Evolutionary conservation across 805 yeast species (phyloP).

Genomic region (Grigorovia yakushimaensis): DNA sequence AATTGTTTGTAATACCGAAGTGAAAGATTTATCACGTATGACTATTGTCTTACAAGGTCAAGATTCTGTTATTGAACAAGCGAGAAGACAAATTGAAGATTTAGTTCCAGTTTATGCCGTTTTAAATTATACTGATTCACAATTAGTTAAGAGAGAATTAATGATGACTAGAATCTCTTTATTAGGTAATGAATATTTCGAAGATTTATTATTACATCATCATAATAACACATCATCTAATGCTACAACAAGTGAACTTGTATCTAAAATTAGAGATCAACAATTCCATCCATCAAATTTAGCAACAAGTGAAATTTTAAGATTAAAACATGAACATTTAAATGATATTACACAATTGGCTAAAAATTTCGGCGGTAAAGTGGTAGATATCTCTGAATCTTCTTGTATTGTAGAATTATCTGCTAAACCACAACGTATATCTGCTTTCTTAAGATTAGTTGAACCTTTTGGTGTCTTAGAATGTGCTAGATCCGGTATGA

Average conservation of each 20-base stretch:
- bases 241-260: slow-evolving; percentile 20
- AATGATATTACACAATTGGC: slow-evolving; percentile 74
- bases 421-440: slow-evolving; percentile 86
- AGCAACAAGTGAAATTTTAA: slow-evolving; percentile 82
- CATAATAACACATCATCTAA: slow-evolving; percentile 18
- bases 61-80: slow-evolving; percentile 95
- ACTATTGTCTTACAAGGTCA: slow-evolving; percentile 90
- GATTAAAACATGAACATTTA: slow-evolving; percentile 87
- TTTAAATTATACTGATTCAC: slow-evolving; percentile 82
- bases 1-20: slow-evolving; percentile 95
- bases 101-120: slow-evolving; percentile 98
- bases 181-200: slow-evolving; percentile 96
- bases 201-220: slow-evolving; percentile 85
- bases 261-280: slow-evolving; percentile 27
- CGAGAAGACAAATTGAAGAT: slow-evolving; percentile 95
- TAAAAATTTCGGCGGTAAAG: slow-evolving; percentile 82
- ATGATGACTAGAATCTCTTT: slow-evolving; percentile 85
- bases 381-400: slow-evolving; percentile 86
- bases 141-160: slow-evolving; percentile 85
- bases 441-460: slow-evolving; percentile 76
- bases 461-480: slow-evolving; percentile 96
- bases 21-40: slow-evolving; percentile 91
- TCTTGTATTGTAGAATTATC: slow-evolving; percentile 89
- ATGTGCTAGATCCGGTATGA: slow-evolving; percentile 96
- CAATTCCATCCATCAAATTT: slow-evolving; percentile 81